Percentiles rank a stretch among this genome's conserved stretches.
These are phyloP conservation scores for Argentina anserina DNA, from an alignment of 306 rosid species.

Conservation along the genomic window DNA sequence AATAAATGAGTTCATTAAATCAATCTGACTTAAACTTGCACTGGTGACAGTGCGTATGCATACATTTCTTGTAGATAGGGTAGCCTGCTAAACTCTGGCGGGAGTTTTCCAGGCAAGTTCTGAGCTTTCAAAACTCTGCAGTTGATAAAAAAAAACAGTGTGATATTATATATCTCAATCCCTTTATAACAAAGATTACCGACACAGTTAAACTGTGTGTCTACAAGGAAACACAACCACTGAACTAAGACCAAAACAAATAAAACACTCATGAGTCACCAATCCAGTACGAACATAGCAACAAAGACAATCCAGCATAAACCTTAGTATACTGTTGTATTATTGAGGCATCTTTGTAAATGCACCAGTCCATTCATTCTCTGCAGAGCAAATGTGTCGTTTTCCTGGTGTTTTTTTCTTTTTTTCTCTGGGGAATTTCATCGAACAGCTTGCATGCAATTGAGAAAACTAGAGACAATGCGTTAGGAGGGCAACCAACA, in stretches of 20 bases:
- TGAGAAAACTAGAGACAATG: too few relatives aligned
- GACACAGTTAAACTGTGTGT: not conserved
- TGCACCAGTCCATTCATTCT: too few relatives aligned
- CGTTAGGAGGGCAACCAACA: not conserved
- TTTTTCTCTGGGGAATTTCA: too few relatives aligned
- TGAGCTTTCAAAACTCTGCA: slow-evolving; percentile 48
- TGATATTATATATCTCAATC: not conserved
- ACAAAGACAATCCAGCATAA: not conserved
- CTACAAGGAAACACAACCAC: not conserved
- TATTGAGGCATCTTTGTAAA: not conserved
- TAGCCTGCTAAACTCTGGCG: slow-evolving; percentile 39
- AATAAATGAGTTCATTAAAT: not conserved
- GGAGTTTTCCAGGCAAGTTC: slow-evolving; percentile 53
- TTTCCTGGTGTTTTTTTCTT: too few relatives aligned
- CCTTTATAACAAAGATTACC: not conserved
- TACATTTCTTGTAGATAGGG: slow-evolving; percentile 55
- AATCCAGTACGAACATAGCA: not conserved
- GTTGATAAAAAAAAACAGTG: not conserved
- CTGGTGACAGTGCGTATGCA: slow-evolving; percentile 8
- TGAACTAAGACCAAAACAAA: not conserved
- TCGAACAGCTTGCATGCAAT: not conserved
- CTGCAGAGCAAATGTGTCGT: too few relatives aligned
- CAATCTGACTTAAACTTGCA: not conserved
- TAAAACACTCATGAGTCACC: not conserved
- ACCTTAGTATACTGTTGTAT: not conserved